Evolutionary conservation across 148 eudicot genomes (phyloP).

Genomic region (Limonium bicolor): DNA sequence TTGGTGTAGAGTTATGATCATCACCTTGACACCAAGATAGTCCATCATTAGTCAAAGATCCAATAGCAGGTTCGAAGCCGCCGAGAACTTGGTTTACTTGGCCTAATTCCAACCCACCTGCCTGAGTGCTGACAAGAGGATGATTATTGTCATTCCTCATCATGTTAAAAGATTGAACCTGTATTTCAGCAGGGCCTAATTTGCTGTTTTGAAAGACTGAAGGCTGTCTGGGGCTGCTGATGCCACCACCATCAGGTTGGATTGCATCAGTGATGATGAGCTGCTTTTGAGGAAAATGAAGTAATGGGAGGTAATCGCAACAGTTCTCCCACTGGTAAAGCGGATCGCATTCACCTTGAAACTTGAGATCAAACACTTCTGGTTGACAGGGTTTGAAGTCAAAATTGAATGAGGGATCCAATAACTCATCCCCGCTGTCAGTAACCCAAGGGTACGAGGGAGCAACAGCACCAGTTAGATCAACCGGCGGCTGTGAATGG

Average conservation of each 20-base stretch:
- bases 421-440: conserved; percentile 24
- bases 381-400: conserved; percentile 1
- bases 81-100: conserved; percentile 17
- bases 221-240: conserved; percentile 17
- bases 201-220: conserved; percentile 21
- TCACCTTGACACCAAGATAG: conserved; percentile 34
- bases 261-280: conserved; percentile 10
- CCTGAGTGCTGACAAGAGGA: conserved; percentile 13
- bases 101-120: conserved; percentile 18
- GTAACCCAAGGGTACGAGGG: conserved; percentile 14
- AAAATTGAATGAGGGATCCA: not conserved
- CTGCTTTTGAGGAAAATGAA: conserved; percentile 14
- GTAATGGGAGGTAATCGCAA: conserved; percentile 16
- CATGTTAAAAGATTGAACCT: too few species aligned
- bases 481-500: too few species aligned
- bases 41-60: conserved; percentile 24
- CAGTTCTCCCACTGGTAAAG: conserved; percentile 12
- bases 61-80: conserved; percentile 19
- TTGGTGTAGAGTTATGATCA: conserved; percentile 13
- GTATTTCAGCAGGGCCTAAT: conserved; percentile 9
- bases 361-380: conserved; percentile 19
- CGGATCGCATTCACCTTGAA: conserved; percentile 24
- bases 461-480: too few species aligned
- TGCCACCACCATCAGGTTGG: conserved; percentile 9
- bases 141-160: conserved; percentile 11